Evolutionary conservation across 768 basidiomycete genomes (phyloP).

Genomic region (Trametopsis cervina): DNA sequence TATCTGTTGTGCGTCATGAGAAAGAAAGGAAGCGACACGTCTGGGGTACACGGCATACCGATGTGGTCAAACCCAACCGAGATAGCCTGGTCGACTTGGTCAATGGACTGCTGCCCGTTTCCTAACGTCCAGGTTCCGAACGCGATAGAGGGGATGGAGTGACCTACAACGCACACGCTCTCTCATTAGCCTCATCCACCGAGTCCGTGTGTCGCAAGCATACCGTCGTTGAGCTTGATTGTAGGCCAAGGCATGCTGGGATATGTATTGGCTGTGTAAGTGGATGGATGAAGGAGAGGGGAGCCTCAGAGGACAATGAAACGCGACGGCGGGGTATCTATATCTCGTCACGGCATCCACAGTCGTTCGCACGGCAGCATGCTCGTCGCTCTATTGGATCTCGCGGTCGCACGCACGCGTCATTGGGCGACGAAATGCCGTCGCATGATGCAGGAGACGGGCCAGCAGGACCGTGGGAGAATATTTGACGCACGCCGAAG

Average conservation of each 20-base stretch:
- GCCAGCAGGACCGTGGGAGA: too few species aligned
- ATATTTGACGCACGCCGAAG: too few species aligned
- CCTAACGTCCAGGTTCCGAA: constrained; percentile 65
- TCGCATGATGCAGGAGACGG: too few species aligned
- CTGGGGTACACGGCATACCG: constrained; percentile 30
- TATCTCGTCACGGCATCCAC: too few species aligned
- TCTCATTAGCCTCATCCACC: not conserved
- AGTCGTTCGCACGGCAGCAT: too few species aligned
- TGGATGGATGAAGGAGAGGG: too few species aligned
- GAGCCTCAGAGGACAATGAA: too few species aligned
- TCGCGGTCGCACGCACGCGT: too few species aligned
- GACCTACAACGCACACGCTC: constrained; percentile 27
- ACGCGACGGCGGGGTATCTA: too few species aligned
- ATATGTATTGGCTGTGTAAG: too few species aligned
- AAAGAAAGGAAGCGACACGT: not conserved
- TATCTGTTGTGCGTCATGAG: constrained; percentile 33
- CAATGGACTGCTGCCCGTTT: constrained; percentile 42
- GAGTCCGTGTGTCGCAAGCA: constrained; percentile 6
- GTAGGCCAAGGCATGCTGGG: constrained; percentile 61
- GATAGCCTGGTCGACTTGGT: constrained; percentile 57
- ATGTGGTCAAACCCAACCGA: constrained; percentile 56
- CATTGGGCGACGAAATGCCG: too few species aligned
- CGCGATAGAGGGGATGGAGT: constrained; percentile 42
- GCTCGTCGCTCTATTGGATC: too few species aligned
- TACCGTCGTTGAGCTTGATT: constrained; percentile 57